These are phyloP conservation scores for Ganoderma lingzhi DNA, from an alignment of 1,284 basidiomycete species.

Conservation along the genomic window DNA sequence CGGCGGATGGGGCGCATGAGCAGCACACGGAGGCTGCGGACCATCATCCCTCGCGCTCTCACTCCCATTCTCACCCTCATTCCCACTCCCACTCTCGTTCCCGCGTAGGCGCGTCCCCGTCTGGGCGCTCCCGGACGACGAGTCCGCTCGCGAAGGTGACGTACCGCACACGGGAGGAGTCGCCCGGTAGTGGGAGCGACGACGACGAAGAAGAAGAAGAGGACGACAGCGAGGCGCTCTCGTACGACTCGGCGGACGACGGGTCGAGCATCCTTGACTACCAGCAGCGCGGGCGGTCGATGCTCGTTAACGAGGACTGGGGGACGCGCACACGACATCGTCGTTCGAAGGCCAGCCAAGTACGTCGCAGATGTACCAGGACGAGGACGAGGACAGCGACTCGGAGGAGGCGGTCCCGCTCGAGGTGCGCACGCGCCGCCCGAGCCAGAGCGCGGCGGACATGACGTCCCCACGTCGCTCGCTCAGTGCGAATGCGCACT, in stretches of 20 bases:
- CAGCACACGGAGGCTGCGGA: constrained; percentile 34
- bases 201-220: constrained; percentile 21
- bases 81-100: neutral
- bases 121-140: constrained; percentile 42
- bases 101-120: constrained; percentile 6
- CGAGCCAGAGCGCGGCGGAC: constrained; percentile 36
- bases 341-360: constrained; percentile 38
- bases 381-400: constrained; percentile 45
- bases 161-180: constrained; percentile 35
- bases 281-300: constrained; percentile 16
- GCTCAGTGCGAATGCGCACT: constrained; percentile 26
- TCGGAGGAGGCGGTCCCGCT: constrained; percentile 39
- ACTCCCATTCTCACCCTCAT: neutral
- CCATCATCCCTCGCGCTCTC: constrained; percentile 18
- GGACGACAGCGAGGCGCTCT: constrained; percentile 7
- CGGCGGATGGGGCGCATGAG: constrained; percentile 30
- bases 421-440: constrained; percentile 42
- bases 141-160: constrained; percentile 51
- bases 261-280: constrained; percentile 32
- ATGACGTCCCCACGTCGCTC: constrained; percentile 34
- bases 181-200: constrained; percentile 34
- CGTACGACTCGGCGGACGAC: constrained; percentile 34
- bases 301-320: constrained; percentile 20
- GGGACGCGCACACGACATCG: constrained; percentile 16
- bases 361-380: constrained; percentile 44